Evolutionary conservation across 2,329 filamentous ascomycete genomes (phyloP).

Genomic region (Arthrobotrys sphaeroides): DNA sequence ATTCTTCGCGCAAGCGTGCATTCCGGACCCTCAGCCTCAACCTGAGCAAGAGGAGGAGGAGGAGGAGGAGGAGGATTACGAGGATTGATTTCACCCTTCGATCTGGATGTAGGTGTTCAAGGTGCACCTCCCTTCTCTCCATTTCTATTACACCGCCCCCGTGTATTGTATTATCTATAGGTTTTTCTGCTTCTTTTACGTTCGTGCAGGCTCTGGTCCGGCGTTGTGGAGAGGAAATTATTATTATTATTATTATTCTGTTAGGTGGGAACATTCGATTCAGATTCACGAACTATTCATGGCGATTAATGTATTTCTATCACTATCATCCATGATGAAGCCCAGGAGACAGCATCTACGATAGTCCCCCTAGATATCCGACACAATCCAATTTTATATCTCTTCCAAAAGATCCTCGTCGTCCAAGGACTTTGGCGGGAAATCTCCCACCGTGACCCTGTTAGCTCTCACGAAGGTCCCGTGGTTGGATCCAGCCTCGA

Average conservation of each 20-base stretch:
- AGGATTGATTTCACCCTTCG: background rate
- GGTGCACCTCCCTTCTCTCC: background rate
- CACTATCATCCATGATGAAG: too few relatives aligned
- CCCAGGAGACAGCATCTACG: too few relatives aligned
- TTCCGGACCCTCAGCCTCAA: conserved; percentile 23
- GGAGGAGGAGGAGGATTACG: background rate
- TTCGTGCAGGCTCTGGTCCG: background rate
- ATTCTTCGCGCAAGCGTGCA: conserved; percentile 90
- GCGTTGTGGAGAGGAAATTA: background rate
- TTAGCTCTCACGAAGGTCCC: conserved; percentile 83
- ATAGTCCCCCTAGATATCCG: too few relatives aligned
- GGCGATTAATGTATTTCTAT: conserved; percentile 10
- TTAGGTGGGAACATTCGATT: background rate
- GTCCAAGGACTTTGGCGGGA: conserved; percentile 64
- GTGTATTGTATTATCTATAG: background rate
- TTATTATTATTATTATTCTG: too few relatives aligned
- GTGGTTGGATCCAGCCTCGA: conserved; percentile 72
- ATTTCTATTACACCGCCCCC: background rate
- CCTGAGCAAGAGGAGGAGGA: too few relatives aligned
- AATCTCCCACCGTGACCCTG: conserved; percentile 79
- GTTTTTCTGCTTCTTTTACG: background rate
- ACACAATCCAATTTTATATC: conserved; percentile 67
- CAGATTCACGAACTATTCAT: conserved; percentile 7
- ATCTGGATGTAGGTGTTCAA: background rate
- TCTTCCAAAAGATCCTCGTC: conserved; percentile 77